These are phyloP conservation scores for Mortierella sp. DNA, from an alignment of 371 early-diverging fungal genomes.

Conservation along the genomic window DNA sequence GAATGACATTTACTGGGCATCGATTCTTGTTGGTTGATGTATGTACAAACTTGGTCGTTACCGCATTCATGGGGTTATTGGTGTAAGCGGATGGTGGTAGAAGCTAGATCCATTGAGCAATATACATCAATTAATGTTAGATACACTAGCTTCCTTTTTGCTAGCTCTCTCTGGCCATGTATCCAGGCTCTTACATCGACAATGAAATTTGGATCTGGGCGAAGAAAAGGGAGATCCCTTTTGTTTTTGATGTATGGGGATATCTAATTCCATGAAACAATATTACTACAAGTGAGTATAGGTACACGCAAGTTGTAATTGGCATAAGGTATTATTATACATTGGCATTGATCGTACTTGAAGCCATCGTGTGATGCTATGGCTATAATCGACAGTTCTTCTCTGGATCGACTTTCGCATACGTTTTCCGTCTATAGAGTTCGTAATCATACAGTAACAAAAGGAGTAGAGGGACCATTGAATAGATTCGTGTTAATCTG, in stretches of 20 bases:
- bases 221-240: slow-evolving; percentile 72
- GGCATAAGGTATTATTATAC: not conserved
- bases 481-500: not conserved
- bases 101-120: slow-evolving; percentile 59
- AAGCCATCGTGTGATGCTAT: slow-evolving; percentile 85
- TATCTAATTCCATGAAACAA: slow-evolving; percentile 12
- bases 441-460: not conserved
- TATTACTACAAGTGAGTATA: not conserved
- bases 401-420: slow-evolving; percentile 96
- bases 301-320: not conserved
- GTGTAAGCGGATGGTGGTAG: slow-evolving; percentile 85
- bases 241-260: slow-evolving; percentile 74
- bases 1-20: slow-evolving; percentile 96
- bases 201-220: slow-evolving; percentile 91
- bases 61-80: slow-evolving; percentile 83
- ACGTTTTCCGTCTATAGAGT: slow-evolving; percentile 84
- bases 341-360: slow-evolving; percentile 65
- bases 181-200: slow-evolving; percentile 74
- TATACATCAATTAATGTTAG: not conserved
- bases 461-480: not conserved
- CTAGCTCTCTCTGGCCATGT: not conserved
- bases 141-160: no score
- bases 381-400: slow-evolving; percentile 95
- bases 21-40: slow-evolving; percentile 97
- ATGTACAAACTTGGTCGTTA: slow-evolving; percentile 96